Conservation (phyloP, 805 yeast genomes). For the Starmera dryadoides region DNA sequence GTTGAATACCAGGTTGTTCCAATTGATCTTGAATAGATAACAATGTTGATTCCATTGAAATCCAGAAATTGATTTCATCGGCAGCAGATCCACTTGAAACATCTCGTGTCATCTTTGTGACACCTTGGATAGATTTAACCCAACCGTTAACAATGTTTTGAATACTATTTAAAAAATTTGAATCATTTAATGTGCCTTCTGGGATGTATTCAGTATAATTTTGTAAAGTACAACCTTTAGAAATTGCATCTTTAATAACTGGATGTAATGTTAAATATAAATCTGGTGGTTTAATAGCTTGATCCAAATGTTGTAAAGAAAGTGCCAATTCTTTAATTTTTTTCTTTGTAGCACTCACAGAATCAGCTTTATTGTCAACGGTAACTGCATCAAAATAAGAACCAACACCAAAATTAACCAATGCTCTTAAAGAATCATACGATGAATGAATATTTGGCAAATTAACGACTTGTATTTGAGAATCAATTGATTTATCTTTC, state of each 20-base stretch:
- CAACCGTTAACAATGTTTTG: slow-evolving; percentile 68
- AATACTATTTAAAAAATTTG: slow-evolving; percentile 55
- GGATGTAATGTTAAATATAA: slow-evolving; percentile 47
- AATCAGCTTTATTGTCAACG: slow-evolving; percentile 20
- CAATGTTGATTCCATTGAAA: slow-evolving; percentile 57
- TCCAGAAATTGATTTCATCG: slow-evolving; percentile 79
- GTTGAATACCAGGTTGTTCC: slow-evolving; percentile 40
- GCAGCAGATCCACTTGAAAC: slow-evolving; percentile 46
- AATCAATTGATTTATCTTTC: slow-evolving; percentile 15
- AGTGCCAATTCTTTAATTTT: slow-evolving; percentile 62
- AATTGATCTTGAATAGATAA: slow-evolving; percentile 51
- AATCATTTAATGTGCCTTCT: slow-evolving; percentile 35
- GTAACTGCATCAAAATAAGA: slow-evolving; percentile 59
- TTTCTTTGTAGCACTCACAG: slow-evolving; percentile 43
- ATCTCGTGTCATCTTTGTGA: slow-evolving; percentile 46
- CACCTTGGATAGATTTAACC: slow-evolving; percentile 54
- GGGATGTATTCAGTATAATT: slow-evolving; percentile 24
- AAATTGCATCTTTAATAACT: slow-evolving; percentile 32
- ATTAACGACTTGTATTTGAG: slow-evolving; percentile 27
- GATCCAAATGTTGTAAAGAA: slow-evolving; percentile 62
- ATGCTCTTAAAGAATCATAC: slow-evolving; percentile 47
- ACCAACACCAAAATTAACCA: slow-evolving; percentile 56
- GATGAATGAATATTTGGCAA: slow-evolving; percentile 24
- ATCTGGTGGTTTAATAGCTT: slow-evolving; percentile 63
- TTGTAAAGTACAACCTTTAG: slow-evolving; percentile 22